Evolutionary conservation across 495 filamentous ascomycete species (phyloP).

Genomic region (Usnea hakonensis): DNA sequence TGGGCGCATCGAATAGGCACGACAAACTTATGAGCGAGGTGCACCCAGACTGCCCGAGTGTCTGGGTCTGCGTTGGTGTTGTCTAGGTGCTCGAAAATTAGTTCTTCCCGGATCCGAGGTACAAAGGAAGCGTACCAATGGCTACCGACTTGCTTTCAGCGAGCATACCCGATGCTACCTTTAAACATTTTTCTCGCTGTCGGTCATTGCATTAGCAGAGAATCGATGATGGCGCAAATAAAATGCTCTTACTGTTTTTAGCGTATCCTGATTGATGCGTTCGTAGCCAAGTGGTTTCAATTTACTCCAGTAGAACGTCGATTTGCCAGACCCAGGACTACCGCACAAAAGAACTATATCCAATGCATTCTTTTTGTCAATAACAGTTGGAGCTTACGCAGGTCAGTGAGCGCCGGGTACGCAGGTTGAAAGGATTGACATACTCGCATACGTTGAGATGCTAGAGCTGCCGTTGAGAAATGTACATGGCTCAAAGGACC

Average conservation of each 20-base stretch:
- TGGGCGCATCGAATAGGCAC: constrained; percentile 79
- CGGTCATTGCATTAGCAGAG: background rate
- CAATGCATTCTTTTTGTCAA: constrained; percentile 54
- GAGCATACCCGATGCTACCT: constrained; percentile 59
- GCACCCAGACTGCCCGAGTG: constrained; percentile 65
- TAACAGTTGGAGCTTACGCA: constrained; percentile 29
- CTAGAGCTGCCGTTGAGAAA: constrained; percentile 36
- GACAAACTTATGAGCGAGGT: constrained; percentile 58
- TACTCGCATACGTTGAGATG: constrained; percentile 23
- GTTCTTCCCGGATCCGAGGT: background rate
- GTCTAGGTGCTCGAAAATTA: constrained; percentile 43
- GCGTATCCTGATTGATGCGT: constrained; percentile 79
- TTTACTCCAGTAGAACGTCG: constrained; percentile 76
- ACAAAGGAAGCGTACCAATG: constrained; percentile 52
- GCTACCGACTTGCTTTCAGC: constrained; percentile 58
- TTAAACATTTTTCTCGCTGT: constrained; percentile 75
- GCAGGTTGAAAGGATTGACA: background rate
- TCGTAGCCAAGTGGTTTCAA: constrained; percentile 74
- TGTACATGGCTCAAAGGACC: constrained; percentile 57
- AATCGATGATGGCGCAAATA: background rate
- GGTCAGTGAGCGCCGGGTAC: background rate
- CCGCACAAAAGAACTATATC: constrained; percentile 84
- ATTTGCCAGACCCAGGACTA: constrained; percentile 83
- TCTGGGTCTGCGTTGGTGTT: constrained; percentile 85
- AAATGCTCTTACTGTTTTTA: constrained; percentile 60